Conservation (phyloP, 345 rosid genomes). For the Arabis alpina region DNA sequence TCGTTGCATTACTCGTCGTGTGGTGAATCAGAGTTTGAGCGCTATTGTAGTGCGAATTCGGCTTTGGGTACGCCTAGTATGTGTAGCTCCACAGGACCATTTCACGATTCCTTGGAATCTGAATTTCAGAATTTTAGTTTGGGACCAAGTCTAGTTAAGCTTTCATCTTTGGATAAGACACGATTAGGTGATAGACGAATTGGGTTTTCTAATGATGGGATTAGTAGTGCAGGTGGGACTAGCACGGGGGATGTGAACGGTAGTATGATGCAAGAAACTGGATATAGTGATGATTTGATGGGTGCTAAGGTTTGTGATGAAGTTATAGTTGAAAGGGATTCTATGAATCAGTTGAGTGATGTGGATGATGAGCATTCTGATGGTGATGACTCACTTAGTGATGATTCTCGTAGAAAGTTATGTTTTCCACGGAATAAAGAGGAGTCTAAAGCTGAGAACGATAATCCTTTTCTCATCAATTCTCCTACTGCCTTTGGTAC, state of each 20-base stretch:
- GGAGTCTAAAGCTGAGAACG: constrained; percentile 43
- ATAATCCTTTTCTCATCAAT: constrained; percentile 67
- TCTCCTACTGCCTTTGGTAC: constrained; percentile 89
- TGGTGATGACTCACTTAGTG: constrained; percentile 67
- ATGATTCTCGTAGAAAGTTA: constrained; percentile 44
- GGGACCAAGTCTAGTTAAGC: constrained; percentile 48
- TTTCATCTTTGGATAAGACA: constrained; percentile 32
- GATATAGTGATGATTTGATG: constrained; percentile 15
- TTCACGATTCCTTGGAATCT: constrained; percentile 63
- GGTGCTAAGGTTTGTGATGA: constrained; percentile 17
- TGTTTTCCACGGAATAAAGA: constrained; percentile 38
- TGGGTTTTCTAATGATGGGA: constrained; percentile 31
- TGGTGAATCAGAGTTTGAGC: constrained; percentile 82
- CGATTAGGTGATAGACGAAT: constrained; percentile 39
- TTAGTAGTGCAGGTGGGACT: neutral
- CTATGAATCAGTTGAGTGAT: constrained; percentile 29
- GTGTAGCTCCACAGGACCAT: constrained; percentile 57
- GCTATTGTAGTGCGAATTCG: constrained; percentile 87
- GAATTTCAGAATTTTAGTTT: constrained; percentile 72
- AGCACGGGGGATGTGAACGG: constrained; percentile 13
- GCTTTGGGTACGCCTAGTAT: constrained; percentile 77
- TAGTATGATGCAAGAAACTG: constrained; percentile 31
- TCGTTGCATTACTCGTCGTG: constrained; percentile 81
- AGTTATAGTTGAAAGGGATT: constrained; percentile 41
- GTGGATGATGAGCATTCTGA: constrained; percentile 59